A percentile compares a stretch with the other conserved stretches of the same genome.
Conservation (phyloP, 495 filamentous ascomycete genomes). For the Penicillium angulare region DNA sequence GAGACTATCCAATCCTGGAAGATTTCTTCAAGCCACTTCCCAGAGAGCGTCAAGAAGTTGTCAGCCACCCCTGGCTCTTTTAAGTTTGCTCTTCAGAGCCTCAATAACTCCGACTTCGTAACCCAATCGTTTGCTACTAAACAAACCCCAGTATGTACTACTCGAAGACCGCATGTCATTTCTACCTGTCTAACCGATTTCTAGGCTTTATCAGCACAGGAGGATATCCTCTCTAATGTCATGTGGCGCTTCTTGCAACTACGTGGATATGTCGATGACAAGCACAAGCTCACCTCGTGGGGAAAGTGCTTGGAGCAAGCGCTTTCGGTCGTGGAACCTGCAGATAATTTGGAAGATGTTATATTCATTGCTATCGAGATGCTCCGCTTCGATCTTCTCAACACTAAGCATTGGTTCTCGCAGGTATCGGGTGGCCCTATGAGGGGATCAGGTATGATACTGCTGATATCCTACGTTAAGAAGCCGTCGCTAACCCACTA, state of each 20-base stretch:
- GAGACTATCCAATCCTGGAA: slow-evolving; percentile 70
- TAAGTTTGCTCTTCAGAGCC: slow-evolving; percentile 48
- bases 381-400: slow-evolving; percentile 72
- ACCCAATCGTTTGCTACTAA: slow-evolving; percentile 56
- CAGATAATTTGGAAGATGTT: slow-evolving; percentile 57
- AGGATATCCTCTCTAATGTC: slow-evolving; percentile 74
- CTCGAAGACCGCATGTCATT: neutral
- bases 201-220: slow-evolving; percentile 47
- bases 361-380: slow-evolving; percentile 79
- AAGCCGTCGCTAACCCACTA: no score
- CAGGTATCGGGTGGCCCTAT: slow-evolving; percentile 58
- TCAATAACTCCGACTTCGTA: slow-evolving; percentile 65
- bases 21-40: slow-evolving; percentile 53
- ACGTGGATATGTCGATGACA: slow-evolving; percentile 76
- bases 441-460: slow-evolving; percentile 53
- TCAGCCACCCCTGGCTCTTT: slow-evolving; percentile 41
- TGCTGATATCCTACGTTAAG: no score
- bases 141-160: slow-evolving; percentile 34
- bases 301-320: slow-evolving; percentile 73
- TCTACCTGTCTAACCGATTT: neutral
- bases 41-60: slow-evolving; percentile 41
- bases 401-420: slow-evolving; percentile 57
- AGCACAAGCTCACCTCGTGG: slow-evolving; percentile 81
- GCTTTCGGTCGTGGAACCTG: slow-evolving; percentile 57
- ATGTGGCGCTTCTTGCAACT: slow-evolving; percentile 88